Percentiles rank a stretch among this genome's conserved stretches.
These are phyloP conservation scores for Colletotrichum sp. DNA, from an alignment of 2,329 filamentous ascomycete genomes.

Conservation along the genomic window DNA sequence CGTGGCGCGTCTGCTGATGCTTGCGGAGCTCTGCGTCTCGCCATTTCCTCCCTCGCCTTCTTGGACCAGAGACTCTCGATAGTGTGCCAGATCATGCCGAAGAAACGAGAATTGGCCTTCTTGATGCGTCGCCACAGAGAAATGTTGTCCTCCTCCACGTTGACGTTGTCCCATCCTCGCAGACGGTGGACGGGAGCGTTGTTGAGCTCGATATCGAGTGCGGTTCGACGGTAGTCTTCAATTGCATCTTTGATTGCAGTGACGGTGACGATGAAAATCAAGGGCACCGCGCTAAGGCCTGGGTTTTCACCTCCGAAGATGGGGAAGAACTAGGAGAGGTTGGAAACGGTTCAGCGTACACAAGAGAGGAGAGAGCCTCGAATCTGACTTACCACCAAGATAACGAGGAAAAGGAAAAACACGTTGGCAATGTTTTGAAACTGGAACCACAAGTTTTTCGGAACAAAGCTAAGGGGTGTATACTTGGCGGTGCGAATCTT, in stretches of 20 bases:
- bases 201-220: conserved; percentile 92
- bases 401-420: conserved; percentile 96
- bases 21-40: conserved; percentile 50
- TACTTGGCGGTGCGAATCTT: conserved; percentile 99
- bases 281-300: conserved; percentile 84
- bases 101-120: conserved; percentile 76
- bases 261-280: conserved; percentile 89
- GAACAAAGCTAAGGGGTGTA: conserved; percentile 91
- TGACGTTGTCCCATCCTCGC: conserved; percentile 90
- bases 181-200: conserved; percentile 94
- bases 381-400: conserved; percentile 77
- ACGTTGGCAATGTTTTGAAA: conserved; percentile 99
- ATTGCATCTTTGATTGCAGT: conserved; percentile 95
- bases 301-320: conserved; percentile 95
- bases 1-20: conserved; percentile 46
- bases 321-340: conserved; percentile 76
- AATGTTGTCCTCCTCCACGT: conserved; percentile 85
- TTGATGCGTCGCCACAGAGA: conserved; percentile 88
- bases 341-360: not conserved
- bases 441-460: conserved; percentile 97
- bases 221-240: conserved; percentile 91
- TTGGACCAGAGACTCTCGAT: conserved; percentile 56
- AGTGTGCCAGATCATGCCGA: conserved; percentile 57
- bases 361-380: not conserved
- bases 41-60: conserved; percentile 53